Base-by-base conservation (phyloP, 257 asterid species). In the Ilex asprella region DNA sequence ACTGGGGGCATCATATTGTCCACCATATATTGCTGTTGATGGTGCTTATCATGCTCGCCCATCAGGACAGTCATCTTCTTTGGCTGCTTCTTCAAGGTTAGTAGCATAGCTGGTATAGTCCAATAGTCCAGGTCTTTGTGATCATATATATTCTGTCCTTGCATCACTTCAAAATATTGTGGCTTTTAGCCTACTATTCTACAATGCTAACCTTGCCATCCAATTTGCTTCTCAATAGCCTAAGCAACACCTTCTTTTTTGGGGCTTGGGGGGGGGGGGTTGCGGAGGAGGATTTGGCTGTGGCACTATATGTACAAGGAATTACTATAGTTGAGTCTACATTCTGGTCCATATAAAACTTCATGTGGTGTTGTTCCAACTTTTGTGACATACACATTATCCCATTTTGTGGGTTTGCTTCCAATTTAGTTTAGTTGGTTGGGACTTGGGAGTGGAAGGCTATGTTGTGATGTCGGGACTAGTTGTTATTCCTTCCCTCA, bases 11-110 rank as follows among this genome's bases (percentile, higher is more conserved):
- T 44, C 84, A 58, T 89, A 85, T 73, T 79, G 94, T 71, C 77
- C 95, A 13, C 96, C 95, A 15, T 89, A 79, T 77, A 55, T 89
- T 62, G 67, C 91, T 46, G 76, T 83, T 63, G 99, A 92, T 75
- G 95, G 97, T 58, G 82, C 95, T 39, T 89, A 80, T 78, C 81
- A 79, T 67, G 61, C 84, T 57, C 89, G 84, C 44, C 82, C 91
- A 7, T 67, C 97, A 61, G 89, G 91, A 53, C 95, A 82, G 65
- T 16, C 83, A 6, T 61, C 95, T 61, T 75, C 95, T 55, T 56
- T 73, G 27, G 44, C 79, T 41, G 67, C 83, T 72, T 70, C 88
- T 69, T 68, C 85, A 69, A 83, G 89, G 97, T 92, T 59, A 64
- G 77, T 70, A 60, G 55, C 63, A 61, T 60, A 31, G 47, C 67